A percentile compares a stretch with the other conserved stretches of the same genome.
phyloP scores from a whole-genome alignment of 2,329 filamentous ascomycete species.

The Leptographium wingfieldii region DNA sequence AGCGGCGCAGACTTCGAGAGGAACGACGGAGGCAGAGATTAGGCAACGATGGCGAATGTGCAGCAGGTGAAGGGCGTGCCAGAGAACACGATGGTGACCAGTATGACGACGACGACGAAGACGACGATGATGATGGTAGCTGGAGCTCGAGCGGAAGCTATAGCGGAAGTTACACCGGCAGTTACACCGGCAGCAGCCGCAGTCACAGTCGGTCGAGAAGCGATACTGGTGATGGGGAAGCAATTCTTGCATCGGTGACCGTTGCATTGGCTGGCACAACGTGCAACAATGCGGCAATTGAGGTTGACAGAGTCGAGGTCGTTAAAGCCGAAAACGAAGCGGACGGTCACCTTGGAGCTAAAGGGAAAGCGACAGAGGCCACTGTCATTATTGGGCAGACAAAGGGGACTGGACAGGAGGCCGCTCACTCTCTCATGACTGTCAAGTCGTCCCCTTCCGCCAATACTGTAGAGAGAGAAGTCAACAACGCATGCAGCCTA shows the following conservation, averaged over 20 bases:
- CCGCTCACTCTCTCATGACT: background rate
- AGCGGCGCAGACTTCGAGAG: background rate
- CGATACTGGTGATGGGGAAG: background rate
- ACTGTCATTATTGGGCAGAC: background rate
- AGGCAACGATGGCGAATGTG: background rate
- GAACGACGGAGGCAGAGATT: background rate
- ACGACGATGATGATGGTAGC: conserved; percentile 5
- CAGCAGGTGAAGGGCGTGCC: background rate
- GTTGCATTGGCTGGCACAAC: background rate
- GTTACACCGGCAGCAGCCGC: conserved; percentile 9
- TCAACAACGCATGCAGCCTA: background rate
- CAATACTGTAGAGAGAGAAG: background rate
- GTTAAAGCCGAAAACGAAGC: background rate
- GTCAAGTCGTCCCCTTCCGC: background rate
- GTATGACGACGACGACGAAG: background rate
- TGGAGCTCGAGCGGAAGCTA: conserved; percentile 17
- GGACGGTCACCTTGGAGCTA: background rate
- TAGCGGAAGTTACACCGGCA: conserved; percentile 16
- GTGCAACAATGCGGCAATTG: background rate
- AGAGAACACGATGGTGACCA: background rate
- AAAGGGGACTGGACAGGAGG: background rate
- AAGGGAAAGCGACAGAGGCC: background rate
- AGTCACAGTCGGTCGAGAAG: conserved; percentile 15
- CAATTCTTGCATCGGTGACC: background rate
- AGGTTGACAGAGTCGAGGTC: background rate